These are phyloP conservation scores for Puccinia polysora DNA, from an alignment of 1,284 basidiomycete species.

Conservation along the genomic window DNA sequence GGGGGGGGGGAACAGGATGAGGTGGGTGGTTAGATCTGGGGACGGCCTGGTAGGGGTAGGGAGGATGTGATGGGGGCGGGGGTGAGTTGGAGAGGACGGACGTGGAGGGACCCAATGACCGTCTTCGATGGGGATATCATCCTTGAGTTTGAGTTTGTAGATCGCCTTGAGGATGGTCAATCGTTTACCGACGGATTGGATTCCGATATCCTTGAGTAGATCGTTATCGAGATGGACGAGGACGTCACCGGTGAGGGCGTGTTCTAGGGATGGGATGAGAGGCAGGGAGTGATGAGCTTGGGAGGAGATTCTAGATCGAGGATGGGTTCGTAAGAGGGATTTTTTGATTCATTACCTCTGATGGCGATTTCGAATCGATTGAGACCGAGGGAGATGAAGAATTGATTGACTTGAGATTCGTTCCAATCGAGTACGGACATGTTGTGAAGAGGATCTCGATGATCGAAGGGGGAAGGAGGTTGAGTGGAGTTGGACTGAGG, in stretches of 20 bases:
- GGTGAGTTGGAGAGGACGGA: too few species aligned
- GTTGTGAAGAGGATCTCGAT: too few species aligned
- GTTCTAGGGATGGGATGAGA: slow-evolving; percentile 59
- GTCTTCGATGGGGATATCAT: slow-evolving; percentile 74
- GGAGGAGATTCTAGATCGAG: too few species aligned
- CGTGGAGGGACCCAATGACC: slow-evolving; percentile 85
- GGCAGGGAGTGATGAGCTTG: not conserved
- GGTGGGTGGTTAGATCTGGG: slow-evolving; percentile 21
- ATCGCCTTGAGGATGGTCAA: slow-evolving; percentile 81
- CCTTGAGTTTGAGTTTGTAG: slow-evolving; percentile 75
- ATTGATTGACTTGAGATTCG: slow-evolving; percentile 39
- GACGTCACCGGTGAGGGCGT: slow-evolving; percentile 82
- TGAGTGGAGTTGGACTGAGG: too few species aligned
- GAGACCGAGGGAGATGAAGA: slow-evolving; percentile 34
- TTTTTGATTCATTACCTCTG: too few species aligned
- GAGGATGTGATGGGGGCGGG: too few species aligned
- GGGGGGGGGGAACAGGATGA: slow-evolving; percentile 14
- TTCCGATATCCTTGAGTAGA: slow-evolving; percentile 73
- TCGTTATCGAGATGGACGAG: slow-evolving; percentile 75
- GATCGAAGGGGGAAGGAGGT: too few species aligned
- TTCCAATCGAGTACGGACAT: slow-evolving; percentile 40
- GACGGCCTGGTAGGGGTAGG: slow-evolving; percentile 3
- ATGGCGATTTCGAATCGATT: slow-evolving; percentile 21
- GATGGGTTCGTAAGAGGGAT: not conserved
- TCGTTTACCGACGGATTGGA: slow-evolving; percentile 77